Conservation (phyloP, 495 filamentous ascomycete species). For the Chaetomium cochliodes region DNA sequence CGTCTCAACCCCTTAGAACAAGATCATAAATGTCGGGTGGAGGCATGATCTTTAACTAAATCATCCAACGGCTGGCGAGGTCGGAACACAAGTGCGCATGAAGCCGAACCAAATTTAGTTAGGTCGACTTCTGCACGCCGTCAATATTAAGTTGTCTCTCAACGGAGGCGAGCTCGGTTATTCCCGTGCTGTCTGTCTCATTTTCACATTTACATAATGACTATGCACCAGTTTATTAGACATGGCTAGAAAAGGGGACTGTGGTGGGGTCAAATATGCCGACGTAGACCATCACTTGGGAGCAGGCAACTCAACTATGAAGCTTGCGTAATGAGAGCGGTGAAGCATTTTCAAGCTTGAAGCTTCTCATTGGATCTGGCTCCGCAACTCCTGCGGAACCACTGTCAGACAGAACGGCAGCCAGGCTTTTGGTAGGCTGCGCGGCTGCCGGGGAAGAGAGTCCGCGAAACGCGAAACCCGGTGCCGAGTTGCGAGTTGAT, state of each 20-base stretch:
- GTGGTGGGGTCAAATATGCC: neutral
- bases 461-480: neutral
- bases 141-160: neutral
- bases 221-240: neutral
- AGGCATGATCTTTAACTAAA: neutral
- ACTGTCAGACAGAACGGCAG: neutral
- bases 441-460: neutral
- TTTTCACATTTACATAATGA: neutral
- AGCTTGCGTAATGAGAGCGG: slow-evolving; percentile 1
- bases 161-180: neutral
- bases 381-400: neutral
- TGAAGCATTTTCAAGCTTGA: neutral
- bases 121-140: neutral
- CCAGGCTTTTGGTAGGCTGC: neutral
- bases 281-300: too few species aligned
- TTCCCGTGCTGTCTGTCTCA: neutral
- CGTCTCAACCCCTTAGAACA: neutral
- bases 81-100: neutral
- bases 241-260: neutral
- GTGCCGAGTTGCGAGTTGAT: neutral
- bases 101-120: neutral
- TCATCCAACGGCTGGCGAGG: neutral
- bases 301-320: neutral
- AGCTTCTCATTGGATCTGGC: neutral
- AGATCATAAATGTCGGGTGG: neutral